Percentiles rank a stretch among this genome's conserved stretches.
These are phyloP conservation scores for Boletus sp. DNA, from an alignment of 1,284 basidiomycete genomes.

Conservation along the genomic window DNA sequence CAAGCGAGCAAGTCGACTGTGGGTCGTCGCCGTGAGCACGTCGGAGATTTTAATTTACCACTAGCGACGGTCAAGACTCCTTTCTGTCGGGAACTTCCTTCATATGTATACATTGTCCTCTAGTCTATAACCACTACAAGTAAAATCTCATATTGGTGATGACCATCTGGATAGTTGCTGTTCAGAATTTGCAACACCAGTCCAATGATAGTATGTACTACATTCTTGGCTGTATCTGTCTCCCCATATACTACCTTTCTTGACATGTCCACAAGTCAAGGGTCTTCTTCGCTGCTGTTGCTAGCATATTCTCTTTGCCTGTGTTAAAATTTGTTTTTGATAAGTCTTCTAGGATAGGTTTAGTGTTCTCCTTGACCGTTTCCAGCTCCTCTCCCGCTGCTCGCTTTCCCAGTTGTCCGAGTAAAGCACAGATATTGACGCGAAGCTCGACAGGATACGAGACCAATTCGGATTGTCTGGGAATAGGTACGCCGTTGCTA, in stretches of 20 bases:
- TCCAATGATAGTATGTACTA: no score
- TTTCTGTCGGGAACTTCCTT: no score
- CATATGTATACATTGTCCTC: no score
- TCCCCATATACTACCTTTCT: not conserved
- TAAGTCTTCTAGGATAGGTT: conserved; percentile 51
- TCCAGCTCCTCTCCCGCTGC: conserved; percentile 45
- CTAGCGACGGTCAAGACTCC: no score
- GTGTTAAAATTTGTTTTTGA: conserved; percentile 29
- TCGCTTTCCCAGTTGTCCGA: conserved; percentile 58
- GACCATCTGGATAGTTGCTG: no score
- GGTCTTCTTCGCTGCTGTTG: conserved; percentile 40
- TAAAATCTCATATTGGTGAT: no score
- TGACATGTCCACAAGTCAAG: conserved; percentile 46
- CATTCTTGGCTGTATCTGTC: not conserved
- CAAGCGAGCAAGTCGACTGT: no score
- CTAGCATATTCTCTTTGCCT: conserved; percentile 45
- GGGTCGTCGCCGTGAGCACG: no score
- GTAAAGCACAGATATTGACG: conserved; percentile 65
- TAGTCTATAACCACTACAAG: no score
- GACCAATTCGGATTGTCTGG: conserved; percentile 36
- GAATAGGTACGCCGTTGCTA: conserved; percentile 26
- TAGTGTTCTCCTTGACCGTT: conserved; percentile 46
- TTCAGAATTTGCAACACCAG: no score
- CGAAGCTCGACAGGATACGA: conserved; percentile 64
- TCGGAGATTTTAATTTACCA: no score